Percentiles rank a stretch among this genome's conserved stretches.
Conservation (phyloP, 1,284 basidiomycete genomes). For the Dichomitus squalens region DNA sequence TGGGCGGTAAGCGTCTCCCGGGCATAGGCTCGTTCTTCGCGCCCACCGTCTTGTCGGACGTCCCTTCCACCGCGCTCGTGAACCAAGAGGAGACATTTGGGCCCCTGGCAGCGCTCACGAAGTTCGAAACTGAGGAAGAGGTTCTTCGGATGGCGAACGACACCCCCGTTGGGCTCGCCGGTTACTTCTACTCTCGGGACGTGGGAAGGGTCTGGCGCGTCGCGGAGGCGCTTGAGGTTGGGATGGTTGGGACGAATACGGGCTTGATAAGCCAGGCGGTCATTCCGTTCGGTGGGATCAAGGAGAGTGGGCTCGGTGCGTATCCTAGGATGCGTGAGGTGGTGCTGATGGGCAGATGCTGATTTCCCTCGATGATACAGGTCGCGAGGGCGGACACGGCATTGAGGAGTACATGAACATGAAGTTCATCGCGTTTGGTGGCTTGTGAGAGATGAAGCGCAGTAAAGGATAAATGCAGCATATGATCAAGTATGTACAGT, state of each 20-base stretch:
- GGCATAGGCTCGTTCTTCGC: constrained; percentile 74
- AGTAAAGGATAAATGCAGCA: too few relatives aligned
- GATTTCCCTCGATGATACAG: constrained; percentile 32
- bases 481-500: too few relatives aligned
- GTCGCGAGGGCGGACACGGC: constrained; percentile 79
- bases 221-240: constrained; percentile 95
- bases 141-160: constrained; percentile 87
- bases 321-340: neutral
- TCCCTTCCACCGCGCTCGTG: constrained; percentile 67
- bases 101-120: constrained; percentile 75
- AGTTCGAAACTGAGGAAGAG: constrained; percentile 93
- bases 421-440: constrained; percentile 79
- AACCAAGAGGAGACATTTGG: constrained; percentile 89
- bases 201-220: constrained; percentile 93
- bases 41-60: constrained; percentile 89
- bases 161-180: constrained; percentile 86
- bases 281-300: constrained; percentile 94
- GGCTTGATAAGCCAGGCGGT: constrained; percentile 79
- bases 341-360: neutral
- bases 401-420: constrained; percentile 85
- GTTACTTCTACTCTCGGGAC: constrained; percentile 93
- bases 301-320: constrained; percentile 80
- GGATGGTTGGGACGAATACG: constrained; percentile 94
- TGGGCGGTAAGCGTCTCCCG: constrained; percentile 77
- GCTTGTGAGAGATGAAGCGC: too few relatives aligned